Evolutionary conservation across 306 rosid genomes (phyloP).

Genomic region (Psophocarpus tetragonolobus): DNA sequence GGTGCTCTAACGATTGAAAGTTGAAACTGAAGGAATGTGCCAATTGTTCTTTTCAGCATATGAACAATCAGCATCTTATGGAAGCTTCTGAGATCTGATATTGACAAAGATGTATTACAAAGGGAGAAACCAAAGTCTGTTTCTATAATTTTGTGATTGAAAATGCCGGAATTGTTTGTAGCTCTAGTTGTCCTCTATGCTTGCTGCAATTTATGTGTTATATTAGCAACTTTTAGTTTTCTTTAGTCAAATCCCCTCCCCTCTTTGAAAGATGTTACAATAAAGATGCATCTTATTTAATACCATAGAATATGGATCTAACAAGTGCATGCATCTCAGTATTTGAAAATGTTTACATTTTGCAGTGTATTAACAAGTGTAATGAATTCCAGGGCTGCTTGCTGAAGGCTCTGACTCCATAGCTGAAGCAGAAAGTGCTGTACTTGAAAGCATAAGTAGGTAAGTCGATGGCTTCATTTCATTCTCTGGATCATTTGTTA

Average conservation of each 20-base stretch:
- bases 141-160: not conserved
- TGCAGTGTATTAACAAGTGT: slow-evolving; percentile 44
- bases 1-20: not conserved
- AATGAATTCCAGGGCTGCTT: slow-evolving; percentile 72
- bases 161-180: not conserved
- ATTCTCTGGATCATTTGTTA: not conserved
- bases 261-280: slow-evolving; percentile 5
- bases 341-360: slow-evolving; percentile 36
- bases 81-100: slow-evolving; percentile 16
- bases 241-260: not conserved
- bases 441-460: slow-evolving; percentile 93
- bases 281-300: not conserved
- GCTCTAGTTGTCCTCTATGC: not conserved
- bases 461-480: slow-evolving; percentile 34
- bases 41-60: slow-evolving; percentile 13
- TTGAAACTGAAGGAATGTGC: not conserved
- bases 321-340: slow-evolving; percentile 5
- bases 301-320: not conserved
- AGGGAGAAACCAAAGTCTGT: not conserved
- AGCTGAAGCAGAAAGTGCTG: slow-evolving; percentile 72
- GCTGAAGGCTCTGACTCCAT: slow-evolving; percentile 77
- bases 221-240: not conserved
- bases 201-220: slow-evolving; percentile 13
- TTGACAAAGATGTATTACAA: not conserved
- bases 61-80: not conserved